These are phyloP conservation scores for Pyricularia pennisetigena DNA, from an alignment of 2,329 filamentous ascomycete genomes.

Conservation along the genomic window DNA sequence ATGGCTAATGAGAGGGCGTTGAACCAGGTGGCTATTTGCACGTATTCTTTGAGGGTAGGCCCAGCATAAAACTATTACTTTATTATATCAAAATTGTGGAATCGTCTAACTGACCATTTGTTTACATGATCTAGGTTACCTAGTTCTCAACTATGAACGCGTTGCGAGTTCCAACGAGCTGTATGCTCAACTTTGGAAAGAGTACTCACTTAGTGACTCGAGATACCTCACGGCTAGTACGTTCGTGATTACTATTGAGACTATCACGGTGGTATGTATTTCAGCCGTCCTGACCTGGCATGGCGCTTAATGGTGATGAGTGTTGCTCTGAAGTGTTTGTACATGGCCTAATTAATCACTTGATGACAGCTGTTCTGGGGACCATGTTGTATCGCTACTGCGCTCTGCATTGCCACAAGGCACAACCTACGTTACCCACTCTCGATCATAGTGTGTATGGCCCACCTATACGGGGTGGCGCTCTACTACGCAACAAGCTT, in stretches of 20 bases:
- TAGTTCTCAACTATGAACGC: constrained; percentile 55
- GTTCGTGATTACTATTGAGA: constrained; percentile 83
- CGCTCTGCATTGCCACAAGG: constrained; percentile 31
- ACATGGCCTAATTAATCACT: background rate
- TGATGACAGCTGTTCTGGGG: constrained; percentile 41
- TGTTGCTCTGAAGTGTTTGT: background rate
- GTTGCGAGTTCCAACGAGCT: constrained; percentile 61
- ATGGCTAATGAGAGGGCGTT: background rate
- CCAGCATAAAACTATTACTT: background rate
- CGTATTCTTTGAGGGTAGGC: constrained; percentile 66
- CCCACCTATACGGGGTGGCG: constrained; percentile 50
- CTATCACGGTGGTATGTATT: constrained; percentile 59
- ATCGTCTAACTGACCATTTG: background rate
- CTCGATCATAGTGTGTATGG: constrained; percentile 40
- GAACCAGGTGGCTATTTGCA: constrained; percentile 57
- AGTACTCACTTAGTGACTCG: constrained; percentile 81
- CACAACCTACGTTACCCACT: constrained; percentile 37
- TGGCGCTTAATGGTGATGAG: too few relatives aligned
- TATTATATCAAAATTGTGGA: background rate
- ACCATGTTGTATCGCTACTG: constrained; percentile 43
- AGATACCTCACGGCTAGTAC: constrained; percentile 73
- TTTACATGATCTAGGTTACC: constrained; percentile 50
- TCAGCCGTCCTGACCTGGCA: background rate
- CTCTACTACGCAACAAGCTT: constrained; percentile 52
- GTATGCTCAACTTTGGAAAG: constrained; percentile 85